These are phyloP conservation scores for Trichoderma semiorbis DNA, from an alignment of 2,329 filamentous ascomycete genomes.

Conservation along the genomic window DNA sequence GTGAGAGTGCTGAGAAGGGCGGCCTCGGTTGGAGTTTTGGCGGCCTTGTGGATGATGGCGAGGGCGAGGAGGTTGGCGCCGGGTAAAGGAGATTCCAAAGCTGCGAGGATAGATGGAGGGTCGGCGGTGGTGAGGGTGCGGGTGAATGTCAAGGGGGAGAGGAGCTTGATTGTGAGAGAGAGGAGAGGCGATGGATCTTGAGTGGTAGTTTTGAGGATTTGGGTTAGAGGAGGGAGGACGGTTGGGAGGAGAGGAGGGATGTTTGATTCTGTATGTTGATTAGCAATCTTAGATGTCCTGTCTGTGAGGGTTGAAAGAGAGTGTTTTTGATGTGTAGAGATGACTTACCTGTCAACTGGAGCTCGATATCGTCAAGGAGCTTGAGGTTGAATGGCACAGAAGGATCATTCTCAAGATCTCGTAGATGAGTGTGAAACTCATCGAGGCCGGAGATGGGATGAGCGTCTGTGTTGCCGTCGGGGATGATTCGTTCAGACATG, in stretches of 20 bases:
- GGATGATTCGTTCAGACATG: slow-evolving; percentile 35
- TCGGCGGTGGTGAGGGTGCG: slow-evolving; percentile 51
- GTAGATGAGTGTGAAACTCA: slow-evolving; percentile 53
- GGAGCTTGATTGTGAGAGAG: slow-evolving; percentile 53
- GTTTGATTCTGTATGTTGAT: slow-evolving; percentile 44
- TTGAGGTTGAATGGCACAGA: slow-evolving; percentile 42
- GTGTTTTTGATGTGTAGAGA: neutral
- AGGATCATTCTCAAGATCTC: slow-evolving; percentile 45
- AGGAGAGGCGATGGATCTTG: slow-evolving; percentile 51
- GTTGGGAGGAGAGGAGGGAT: slow-evolving; percentile 49
- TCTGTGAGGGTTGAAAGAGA: neutral
- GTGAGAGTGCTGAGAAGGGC: slow-evolving; percentile 50
- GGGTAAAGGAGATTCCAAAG: slow-evolving; percentile 51
- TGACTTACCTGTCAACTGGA: slow-evolving; percentile 52
- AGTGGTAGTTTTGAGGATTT: slow-evolving; percentile 49
- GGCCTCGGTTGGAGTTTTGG: slow-evolving; percentile 45
- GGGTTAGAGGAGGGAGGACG: slow-evolving; percentile 52
- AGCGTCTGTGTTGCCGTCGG: slow-evolving; percentile 38
- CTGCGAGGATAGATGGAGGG: slow-evolving; percentile 48
- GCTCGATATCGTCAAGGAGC: slow-evolving; percentile 57
- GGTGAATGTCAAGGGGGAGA: slow-evolving; percentile 51
- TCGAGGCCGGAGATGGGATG: slow-evolving; percentile 50
- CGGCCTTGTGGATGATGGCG: slow-evolving; percentile 54
- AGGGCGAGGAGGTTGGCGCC: slow-evolving; percentile 58
- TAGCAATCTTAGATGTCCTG: neutral